phyloP scores from a whole-genome alignment of 1,284 basidiomycete species.

The Ceratorhiza oryzae-sativae region DNA sequence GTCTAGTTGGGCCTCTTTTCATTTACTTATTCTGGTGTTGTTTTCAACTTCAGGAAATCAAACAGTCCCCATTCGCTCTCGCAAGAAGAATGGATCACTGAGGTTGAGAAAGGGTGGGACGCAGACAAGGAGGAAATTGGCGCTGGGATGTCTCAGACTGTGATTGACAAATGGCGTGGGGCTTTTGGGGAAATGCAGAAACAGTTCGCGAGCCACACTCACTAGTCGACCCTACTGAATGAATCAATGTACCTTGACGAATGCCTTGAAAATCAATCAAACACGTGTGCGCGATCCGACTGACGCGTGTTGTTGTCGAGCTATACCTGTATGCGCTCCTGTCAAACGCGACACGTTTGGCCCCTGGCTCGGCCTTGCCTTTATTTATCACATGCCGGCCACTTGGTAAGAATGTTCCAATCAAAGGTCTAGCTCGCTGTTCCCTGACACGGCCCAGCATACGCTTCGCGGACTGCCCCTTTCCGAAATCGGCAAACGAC shows the following conservation, averaged over 20 bases:
- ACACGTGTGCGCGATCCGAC: too few relatives aligned
- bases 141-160: constrained; percentile 6
- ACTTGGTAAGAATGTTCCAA: neutral
- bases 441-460: too few relatives aligned
- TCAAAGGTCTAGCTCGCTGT: too few relatives aligned
- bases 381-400: neutral
- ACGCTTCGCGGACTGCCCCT: too few relatives aligned
- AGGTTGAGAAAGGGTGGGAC: constrained; percentile 20
- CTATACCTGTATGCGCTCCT: too few relatives aligned
- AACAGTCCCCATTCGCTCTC: constrained; percentile 2
- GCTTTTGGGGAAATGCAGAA: constrained; percentile 12
- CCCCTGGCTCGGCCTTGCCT: neutral
- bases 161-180: constrained; percentile 17
- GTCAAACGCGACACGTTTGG: too few relatives aligned
- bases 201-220: neutral
- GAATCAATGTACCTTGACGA: neutral
- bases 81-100: constrained; percentile 30
- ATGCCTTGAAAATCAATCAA: neutral
- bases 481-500: too few relatives aligned
- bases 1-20: too few relatives aligned
- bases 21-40: neutral
- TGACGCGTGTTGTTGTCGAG: neutral
- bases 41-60: neutral
- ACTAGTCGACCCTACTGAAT: neutral
- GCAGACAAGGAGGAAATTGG: constrained; percentile 21